Percentiles rank a stretch among this genome's conserved stretches.
phyloP scores from a whole-genome alignment of 1,284 basidiomycete species.

The Ustilago crameri region DNA sequence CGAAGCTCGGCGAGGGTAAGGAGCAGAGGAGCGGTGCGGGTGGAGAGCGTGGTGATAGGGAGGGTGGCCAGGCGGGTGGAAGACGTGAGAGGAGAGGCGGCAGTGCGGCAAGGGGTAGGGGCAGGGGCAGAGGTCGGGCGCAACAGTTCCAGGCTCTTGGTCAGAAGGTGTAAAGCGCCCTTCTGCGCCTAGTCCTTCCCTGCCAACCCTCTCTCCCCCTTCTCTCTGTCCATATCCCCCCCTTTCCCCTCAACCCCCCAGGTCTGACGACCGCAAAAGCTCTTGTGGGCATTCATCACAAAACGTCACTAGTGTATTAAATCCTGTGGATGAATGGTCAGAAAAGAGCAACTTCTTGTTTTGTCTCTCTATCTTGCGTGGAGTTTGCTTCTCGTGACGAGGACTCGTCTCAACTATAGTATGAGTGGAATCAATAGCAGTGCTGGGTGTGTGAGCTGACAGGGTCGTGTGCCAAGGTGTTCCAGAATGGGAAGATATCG shows the following conservation, averaged over 20 bases:
- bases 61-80: slow-evolving; percentile 49
- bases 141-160: slow-evolving; percentile 61
- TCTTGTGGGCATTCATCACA: slow-evolving; percentile 7
- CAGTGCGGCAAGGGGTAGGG: slow-evolving; percentile 54
- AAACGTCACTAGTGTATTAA: slow-evolving; percentile 14
- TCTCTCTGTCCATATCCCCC: neutral
- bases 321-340: slow-evolving; percentile 12
- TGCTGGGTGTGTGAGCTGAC: neutral
- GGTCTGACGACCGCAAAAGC: slow-evolving; percentile 17
- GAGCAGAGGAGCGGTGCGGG: slow-evolving; percentile 40
- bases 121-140: slow-evolving; percentile 60
- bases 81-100: slow-evolving; percentile 60
- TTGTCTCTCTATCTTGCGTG: no score
- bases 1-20: slow-evolving; percentile 77
- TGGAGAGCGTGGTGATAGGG: slow-evolving; percentile 44
- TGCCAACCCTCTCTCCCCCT: neutral
- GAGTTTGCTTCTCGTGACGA: no score
- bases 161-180: slow-evolving; percentile 52
- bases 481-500: no score
- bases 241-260: slow-evolving; percentile 12
- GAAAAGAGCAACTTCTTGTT: neutral
- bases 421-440: neutral
- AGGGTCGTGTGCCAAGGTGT: no score
- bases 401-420: no score
- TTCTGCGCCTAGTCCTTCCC: neutral